These are phyloP conservation scores for Prunus yedoensis DNA, from an alignment of 331 rosid genomes.

Conservation along the genomic window DNA sequence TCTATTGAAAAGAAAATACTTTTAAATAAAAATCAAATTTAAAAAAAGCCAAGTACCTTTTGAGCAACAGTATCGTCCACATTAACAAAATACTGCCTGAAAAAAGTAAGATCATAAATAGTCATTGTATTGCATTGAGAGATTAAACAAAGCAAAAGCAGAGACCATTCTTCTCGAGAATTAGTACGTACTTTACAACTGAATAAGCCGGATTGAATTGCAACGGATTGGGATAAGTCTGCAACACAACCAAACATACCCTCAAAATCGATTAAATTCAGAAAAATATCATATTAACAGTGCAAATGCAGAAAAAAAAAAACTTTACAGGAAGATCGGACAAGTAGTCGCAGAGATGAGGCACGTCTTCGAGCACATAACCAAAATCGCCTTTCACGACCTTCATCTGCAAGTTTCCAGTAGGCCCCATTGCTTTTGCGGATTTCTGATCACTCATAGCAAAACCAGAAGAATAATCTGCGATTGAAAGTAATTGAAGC, in stretches of 20 bases:
- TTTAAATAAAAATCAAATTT: not conserved
- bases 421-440: conserved; percentile 8
- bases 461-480: not conserved
- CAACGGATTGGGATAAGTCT: conserved; percentile 74
- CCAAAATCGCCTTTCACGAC: conserved; percentile 56
- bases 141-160: not conserved
- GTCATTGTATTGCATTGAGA: not conserved
- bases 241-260: conserved; percentile 23
- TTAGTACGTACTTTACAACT: conserved; percentile 68
- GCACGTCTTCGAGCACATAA: conserved; percentile 75
- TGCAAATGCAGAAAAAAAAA: not conserved
- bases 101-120: not conserved
- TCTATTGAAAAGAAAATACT: not conserved
- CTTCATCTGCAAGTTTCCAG: conserved; percentile 31
- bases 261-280: not conserved
- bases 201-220: conserved; percentile 85
- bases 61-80: conserved; percentile 74
- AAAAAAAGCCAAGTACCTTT: conserved; percentile 36
- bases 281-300: not conserved
- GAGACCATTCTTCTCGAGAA: not conserved
- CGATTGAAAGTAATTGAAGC: not conserved
- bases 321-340: conserved; percentile 52
- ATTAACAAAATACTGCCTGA: conserved; percentile 79
- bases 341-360: conserved; percentile 64
- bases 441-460: not conserved